phyloP scores from a whole-genome alignment of 202 grass and related monocot genomes.

The Dendrocalamus latiflorus region DNA sequence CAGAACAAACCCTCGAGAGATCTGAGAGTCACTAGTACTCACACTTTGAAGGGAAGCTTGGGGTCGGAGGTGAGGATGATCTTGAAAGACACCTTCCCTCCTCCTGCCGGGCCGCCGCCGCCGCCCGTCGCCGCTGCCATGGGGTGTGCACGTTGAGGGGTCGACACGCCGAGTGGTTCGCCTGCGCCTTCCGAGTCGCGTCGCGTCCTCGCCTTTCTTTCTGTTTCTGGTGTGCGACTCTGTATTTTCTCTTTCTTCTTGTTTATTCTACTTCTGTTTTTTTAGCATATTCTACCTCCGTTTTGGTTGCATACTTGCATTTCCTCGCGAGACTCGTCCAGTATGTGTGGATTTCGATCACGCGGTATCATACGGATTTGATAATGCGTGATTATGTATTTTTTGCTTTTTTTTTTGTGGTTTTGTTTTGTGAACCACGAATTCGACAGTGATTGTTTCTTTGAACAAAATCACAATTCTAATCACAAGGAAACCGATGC shows the following conservation, averaged over 20 bases:
- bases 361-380: neutral
- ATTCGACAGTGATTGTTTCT: neutral
- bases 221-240: too few species aligned
- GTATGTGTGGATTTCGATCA: too few species aligned
- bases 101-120: slow-evolving; percentile 19
- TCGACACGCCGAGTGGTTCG: neutral
- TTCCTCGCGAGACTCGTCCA: too few species aligned
- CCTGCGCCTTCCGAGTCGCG: neutral
- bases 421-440: neutral
- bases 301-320: too few species aligned
- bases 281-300: too few species aligned
- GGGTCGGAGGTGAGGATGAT: slow-evolving; percentile 98
- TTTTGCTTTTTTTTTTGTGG: neutral
- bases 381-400: neutral
- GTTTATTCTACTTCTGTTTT: too few species aligned
- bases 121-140: slow-evolving; percentile 36
- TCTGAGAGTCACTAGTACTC: neutral
- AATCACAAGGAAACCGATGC: neutral
- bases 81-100: slow-evolving; percentile 97
- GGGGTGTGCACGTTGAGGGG: neutral
- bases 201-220: too few species aligned
- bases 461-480: neutral
- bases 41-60: slow-evolving; percentile 99
- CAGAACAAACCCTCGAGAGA: neutral
- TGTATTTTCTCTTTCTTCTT: too few species aligned